Conservation (phyloP, 306 rosid genomes). For the Arachis hypogaea region DNA sequence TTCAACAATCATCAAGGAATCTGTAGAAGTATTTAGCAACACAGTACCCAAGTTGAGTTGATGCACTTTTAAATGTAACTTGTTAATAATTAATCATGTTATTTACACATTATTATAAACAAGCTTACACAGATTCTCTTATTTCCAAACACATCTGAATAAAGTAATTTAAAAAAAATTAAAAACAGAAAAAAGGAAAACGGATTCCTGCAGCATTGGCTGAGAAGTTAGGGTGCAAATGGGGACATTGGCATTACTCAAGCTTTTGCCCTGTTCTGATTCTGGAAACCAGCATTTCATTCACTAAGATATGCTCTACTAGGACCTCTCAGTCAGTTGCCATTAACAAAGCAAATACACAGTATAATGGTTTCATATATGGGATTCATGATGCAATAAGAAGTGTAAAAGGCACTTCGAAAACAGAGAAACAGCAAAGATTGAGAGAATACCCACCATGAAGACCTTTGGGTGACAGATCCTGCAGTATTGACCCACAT, state of each 20-base stretch:
- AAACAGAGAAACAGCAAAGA: background rate
- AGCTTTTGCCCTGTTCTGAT: no score
- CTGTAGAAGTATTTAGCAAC: conserved; percentile 1
- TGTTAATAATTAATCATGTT: background rate
- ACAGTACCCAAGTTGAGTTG: conserved; percentile 1
- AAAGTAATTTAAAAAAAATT: no score
- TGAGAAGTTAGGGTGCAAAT: background rate
- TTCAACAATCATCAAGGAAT: conserved; percentile 2
- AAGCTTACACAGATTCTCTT: background rate
- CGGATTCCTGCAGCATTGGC: no score
- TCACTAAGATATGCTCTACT: no score
- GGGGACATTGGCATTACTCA: no score
- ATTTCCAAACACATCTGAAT: no score
- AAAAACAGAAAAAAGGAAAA: no score
- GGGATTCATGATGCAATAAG: background rate
- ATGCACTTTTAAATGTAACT: background rate
- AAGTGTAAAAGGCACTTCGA: background rate
- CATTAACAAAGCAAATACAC: no score
- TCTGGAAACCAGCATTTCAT: no score
- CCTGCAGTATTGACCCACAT: conserved; percentile 87
- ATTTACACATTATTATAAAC: background rate
- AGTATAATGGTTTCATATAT: no score
- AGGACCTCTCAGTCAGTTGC: no score
- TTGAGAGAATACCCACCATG: conserved; percentile 68
- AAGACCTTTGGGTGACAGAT: conserved; percentile 87